These are phyloP conservation scores for Cyclaneusma minus DNA, from an alignment of 2,329 filamentous ascomycete genomes.

Conservation along the genomic window DNA sequence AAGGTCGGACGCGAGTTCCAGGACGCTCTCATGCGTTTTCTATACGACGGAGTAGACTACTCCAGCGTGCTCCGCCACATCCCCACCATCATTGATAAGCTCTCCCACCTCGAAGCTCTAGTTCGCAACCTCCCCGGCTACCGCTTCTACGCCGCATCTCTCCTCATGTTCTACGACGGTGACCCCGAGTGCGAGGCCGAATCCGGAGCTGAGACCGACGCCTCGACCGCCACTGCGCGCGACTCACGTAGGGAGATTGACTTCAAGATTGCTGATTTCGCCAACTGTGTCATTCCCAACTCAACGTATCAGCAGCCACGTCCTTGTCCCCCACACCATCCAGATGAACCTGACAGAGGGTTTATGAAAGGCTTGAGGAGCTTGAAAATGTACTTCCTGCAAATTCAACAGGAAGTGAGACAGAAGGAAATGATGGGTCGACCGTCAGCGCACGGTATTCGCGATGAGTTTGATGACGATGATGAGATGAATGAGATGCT, in stretches of 20 bases:
- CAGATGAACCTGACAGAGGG: conserved; percentile 68
- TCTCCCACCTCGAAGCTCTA: conserved; percentile 69
- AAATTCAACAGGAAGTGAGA: conserved; percentile 66
- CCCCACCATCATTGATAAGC: conserved; percentile 70
- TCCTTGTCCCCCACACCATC: conserved; percentile 68
- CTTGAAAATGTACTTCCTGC: conserved; percentile 69
- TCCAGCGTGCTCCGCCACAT: conserved; percentile 74
- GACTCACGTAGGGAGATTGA: conserved; percentile 46
- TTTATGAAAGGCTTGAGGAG: conserved; percentile 76
- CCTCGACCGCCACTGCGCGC: conserved; percentile 20
- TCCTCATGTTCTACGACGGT: conserved; percentile 95
- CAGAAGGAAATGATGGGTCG: conserved; percentile 23
- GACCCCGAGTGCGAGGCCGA: conserved; percentile 39
- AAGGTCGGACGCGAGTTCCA: conserved; percentile 84
- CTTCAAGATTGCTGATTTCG: conserved; percentile 96
- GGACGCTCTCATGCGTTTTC: conserved; percentile 70
- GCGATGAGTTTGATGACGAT: too few relatives aligned
- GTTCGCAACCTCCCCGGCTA: conserved; percentile 69
- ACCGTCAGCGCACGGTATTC: too few relatives aligned
- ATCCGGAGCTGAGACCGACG: conserved; percentile 22
- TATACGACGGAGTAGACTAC: conserved; percentile 78
- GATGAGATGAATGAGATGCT: too few relatives aligned
- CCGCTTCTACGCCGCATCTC: conserved; percentile 86
- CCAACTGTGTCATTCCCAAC: conserved; percentile 86
- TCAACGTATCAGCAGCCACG: conserved; percentile 43